Conservation (phyloP, 805 yeast genomes). For the Starmerella bombi region DNA sequence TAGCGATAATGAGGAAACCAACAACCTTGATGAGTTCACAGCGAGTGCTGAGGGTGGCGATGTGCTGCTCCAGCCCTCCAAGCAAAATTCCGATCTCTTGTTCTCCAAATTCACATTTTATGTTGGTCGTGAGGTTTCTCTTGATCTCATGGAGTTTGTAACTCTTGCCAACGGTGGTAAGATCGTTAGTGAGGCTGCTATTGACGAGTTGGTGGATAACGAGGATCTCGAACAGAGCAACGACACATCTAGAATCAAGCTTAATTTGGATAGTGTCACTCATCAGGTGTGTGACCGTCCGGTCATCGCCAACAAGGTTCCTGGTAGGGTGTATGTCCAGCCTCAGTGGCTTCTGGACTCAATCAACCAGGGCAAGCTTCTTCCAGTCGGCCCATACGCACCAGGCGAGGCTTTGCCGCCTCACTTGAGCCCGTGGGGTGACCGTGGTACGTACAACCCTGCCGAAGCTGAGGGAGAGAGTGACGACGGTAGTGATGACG, state of each 20-base stretch:
- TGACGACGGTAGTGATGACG: constrained; percentile 40
- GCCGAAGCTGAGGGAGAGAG: constrained; percentile 28
- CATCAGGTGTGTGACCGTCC: constrained; percentile 96
- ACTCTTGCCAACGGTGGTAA: constrained; percentile 78
- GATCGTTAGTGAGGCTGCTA: constrained; percentile 70
- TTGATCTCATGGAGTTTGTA: constrained; percentile 79
- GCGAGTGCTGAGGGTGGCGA: constrained; percentile 43
- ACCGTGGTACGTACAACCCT: constrained; percentile 82
- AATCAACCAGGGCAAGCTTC: constrained; percentile 59
- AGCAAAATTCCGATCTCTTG: constrained; percentile 26
- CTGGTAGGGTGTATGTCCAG: constrained; percentile 87
- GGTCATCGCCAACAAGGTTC: constrained; percentile 54
- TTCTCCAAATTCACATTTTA: constrained; percentile 68
- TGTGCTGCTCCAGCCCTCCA: constrained; percentile 49
- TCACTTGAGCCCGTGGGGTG: constrained; percentile 98
- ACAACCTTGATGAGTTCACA: constrained; percentile 57
- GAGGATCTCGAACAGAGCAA: constrained; percentile 35
- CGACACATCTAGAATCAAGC: constrained; percentile 27
- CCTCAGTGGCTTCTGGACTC: constrained; percentile 98
- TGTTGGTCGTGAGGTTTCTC: constrained; percentile 90
- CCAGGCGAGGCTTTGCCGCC: constrained; percentile 96
- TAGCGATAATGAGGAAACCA: constrained; percentile 30
- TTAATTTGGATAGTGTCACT: constrained; percentile 59
- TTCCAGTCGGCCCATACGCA: constrained; percentile 69
- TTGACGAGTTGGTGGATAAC: constrained; percentile 52